Conservation (phyloP, 495 filamentous ascomycete genomes). For the Tuber microsphaerosporum region DNA sequence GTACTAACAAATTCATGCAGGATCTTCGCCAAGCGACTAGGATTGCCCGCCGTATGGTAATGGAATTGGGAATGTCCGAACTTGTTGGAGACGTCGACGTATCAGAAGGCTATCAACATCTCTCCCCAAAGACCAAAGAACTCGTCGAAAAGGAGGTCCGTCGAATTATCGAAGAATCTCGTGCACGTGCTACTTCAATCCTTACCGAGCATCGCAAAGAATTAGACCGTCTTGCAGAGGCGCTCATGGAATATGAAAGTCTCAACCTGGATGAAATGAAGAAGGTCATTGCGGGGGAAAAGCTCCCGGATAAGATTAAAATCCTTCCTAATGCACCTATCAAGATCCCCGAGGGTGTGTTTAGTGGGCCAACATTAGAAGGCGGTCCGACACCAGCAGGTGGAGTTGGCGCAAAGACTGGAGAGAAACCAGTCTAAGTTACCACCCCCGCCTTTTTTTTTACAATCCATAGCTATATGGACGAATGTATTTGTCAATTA, state of each 20-base stretch:
- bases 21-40: slow-evolving; percentile 75
- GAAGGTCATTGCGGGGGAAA: slow-evolving; percentile 77
- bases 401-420: slow-evolving; percentile 8
- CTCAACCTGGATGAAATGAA: slow-evolving; percentile 80
- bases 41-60: slow-evolving; percentile 77
- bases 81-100: slow-evolving; percentile 86
- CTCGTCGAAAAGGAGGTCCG: slow-evolving; percentile 82
- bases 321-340: slow-evolving; percentile 47
- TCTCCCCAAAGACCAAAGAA: slow-evolving; percentile 76
- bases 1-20: slow-evolving; percentile 43
- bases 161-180: slow-evolving; percentile 72
- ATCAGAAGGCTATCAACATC: slow-evolving; percentile 62
- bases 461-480: background rate
- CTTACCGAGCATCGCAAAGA: slow-evolving; percentile 67
- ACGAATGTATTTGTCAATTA: background rate
- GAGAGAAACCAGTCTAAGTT: slow-evolving; percentile 20
- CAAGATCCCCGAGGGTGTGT: slow-evolving; percentile 50
- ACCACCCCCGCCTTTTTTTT: background rate
- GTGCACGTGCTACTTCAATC: slow-evolving; percentile 63
- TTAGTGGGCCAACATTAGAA: slow-evolving; percentile 29
- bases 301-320: slow-evolving; percentile 56
- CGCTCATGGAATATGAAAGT: slow-evolving; percentile 89
- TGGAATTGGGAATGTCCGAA: slow-evolving; percentile 77
- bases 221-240: slow-evolving; percentile 77
- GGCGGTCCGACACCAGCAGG: slow-evolving; percentile 11